These are phyloP conservation scores for Fusarium incarnatum DNA, from an alignment of 2,329 filamentous ascomycete species.

Conservation along the genomic window DNA sequence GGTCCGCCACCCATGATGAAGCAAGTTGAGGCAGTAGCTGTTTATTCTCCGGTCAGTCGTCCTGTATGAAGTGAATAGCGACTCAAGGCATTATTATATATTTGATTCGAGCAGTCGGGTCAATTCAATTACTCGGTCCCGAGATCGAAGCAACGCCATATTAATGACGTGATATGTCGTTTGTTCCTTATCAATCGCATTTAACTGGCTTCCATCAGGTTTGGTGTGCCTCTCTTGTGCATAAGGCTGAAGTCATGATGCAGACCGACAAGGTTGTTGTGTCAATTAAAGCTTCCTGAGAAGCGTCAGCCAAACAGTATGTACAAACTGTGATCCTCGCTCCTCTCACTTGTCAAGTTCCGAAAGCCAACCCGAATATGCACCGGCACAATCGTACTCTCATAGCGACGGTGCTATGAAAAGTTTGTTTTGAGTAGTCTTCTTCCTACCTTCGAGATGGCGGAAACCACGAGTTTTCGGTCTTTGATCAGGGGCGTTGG, in stretches of 20 bases:
- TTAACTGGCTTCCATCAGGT: fast-evolving
- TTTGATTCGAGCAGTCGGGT: background rate
- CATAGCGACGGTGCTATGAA: fast-evolving
- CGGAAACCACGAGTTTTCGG: fast-evolving
- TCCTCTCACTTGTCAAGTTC: background rate
- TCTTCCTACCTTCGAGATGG: background rate
- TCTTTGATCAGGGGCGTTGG: fast-evolving
- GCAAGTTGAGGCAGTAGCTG: fast-evolving
- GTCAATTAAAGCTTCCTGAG: too few species aligned
- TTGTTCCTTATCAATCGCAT: background rate
- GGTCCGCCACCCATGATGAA: slow-evolving; percentile 1
- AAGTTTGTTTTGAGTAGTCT: fast-evolving
- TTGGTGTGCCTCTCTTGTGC: background rate
- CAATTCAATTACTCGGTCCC: background rate
- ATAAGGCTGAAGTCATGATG: background rate
- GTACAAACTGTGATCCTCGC: background rate
- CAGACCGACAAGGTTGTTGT: background rate
- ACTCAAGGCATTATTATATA: fast-evolving
- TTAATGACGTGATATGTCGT: background rate
- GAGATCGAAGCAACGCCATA: background rate
- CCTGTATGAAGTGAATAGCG: background rate
- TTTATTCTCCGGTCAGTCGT: background rate
- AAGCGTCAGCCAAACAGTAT: background rate
- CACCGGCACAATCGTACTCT: fast-evolving
- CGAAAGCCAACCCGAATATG: too few species aligned